phyloP scores from a whole-genome alignment of 768 basidiomycete genomes.

The Amylocystis lapponica region DNA sequence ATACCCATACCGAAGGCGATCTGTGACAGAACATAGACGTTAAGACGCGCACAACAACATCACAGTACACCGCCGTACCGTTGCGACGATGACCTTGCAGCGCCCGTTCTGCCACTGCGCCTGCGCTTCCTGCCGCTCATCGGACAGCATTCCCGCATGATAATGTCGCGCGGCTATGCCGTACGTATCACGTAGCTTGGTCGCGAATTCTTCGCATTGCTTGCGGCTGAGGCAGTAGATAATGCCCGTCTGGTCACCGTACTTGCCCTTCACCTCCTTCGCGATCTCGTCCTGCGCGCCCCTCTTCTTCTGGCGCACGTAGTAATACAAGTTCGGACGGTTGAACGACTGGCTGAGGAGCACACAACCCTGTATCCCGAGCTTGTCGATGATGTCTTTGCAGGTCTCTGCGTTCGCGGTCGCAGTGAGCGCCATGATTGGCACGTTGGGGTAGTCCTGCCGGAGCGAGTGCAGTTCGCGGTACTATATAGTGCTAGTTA shows the following conservation, averaged over 20 bases:
- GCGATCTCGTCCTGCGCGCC: conserved; percentile 54
- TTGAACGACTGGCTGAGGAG: conserved; percentile 85
- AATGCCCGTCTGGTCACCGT: conserved; percentile 64
- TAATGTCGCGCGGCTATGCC: conserved; percentile 70
- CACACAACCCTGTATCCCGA: conserved; percentile 54
- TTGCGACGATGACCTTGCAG: conserved; percentile 86
- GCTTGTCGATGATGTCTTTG: conserved; percentile 69
- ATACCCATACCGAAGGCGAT: conserved; percentile 98
- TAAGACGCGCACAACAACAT: too few species aligned
- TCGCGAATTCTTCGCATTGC: conserved; percentile 79
- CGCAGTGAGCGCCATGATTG: conserved; percentile 95
- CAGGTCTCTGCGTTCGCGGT: conserved; percentile 81
- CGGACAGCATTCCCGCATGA: conserved; percentile 70
- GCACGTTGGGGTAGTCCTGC: conserved; percentile 67
- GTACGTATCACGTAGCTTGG: conserved; percentile 49
- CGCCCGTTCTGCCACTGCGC: conserved; percentile 68
- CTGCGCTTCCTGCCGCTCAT: conserved; percentile 59
- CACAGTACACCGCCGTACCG: conserved; percentile 48
- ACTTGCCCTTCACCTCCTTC: conserved; percentile 55
- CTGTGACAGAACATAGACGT: conserved; percentile 37
- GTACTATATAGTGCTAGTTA: conserved; percentile 58
- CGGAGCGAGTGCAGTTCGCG: conserved; percentile 62
- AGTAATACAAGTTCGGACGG: conserved; percentile 84
- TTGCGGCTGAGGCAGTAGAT: conserved; percentile 74
- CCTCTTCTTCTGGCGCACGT: conserved; percentile 45